Conservation (phyloP, 2,329 filamentous ascomycete genomes). For the Monosporascus sp. region DNA sequence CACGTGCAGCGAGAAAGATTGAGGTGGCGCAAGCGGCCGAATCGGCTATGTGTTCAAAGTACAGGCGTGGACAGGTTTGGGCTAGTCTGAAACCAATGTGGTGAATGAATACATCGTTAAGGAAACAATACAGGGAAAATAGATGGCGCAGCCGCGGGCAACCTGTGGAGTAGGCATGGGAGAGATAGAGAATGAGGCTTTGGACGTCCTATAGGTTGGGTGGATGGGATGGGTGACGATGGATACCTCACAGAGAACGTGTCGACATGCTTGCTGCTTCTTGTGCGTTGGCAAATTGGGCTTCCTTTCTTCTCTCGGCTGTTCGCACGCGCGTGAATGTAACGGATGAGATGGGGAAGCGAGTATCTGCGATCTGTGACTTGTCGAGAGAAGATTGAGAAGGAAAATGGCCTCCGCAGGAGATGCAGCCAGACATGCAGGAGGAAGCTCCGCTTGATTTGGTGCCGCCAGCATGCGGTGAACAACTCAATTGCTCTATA, state of each 20-base stretch:
- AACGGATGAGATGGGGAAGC: not conserved
- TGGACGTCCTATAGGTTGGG: constrained; percentile 10
- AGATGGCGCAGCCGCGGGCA: not conserved
- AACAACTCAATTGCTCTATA: not conserved
- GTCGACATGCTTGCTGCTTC: not conserved
- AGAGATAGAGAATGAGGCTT: constrained; percentile 15
- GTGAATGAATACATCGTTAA: not conserved
- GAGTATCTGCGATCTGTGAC: not conserved
- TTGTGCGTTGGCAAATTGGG: constrained; percentile 1
- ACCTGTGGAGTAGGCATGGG: not conserved
- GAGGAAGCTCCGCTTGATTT: not conserved
- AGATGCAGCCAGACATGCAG: not conserved
- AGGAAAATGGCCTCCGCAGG: not conserved
- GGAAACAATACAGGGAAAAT: not conserved
- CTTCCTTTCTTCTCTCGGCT: not conserved
- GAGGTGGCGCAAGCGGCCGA: constrained; percentile 13
- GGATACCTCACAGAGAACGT: not conserved
- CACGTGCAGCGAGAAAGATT: not conserved
- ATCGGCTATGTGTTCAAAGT: constrained; percentile 1
- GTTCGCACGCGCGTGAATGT: not conserved
- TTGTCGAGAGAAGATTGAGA: not conserved
- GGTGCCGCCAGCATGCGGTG: not conserved
- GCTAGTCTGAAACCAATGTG: not conserved
- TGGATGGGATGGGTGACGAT: constrained; percentile 1
- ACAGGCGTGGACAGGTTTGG: not conserved